These are phyloP conservation scores for Aureobasidium sp. DNA, from an alignment of 2,329 filamentous ascomycete species.

Conservation along the genomic window DNA sequence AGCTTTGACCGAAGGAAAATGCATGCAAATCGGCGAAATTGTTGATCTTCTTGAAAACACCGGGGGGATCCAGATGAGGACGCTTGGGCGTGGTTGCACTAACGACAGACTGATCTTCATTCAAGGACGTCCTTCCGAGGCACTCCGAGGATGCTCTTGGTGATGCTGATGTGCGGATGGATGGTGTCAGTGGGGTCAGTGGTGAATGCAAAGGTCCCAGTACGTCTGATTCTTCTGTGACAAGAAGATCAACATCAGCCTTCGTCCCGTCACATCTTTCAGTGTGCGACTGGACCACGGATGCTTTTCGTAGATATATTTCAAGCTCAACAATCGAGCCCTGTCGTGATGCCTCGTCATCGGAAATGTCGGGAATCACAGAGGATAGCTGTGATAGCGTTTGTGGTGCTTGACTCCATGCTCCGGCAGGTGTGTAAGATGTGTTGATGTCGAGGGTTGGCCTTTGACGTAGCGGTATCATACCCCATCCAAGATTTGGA, in stretches of 20 bases:
- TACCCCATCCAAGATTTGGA: background rate
- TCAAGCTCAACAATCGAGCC: background rate
- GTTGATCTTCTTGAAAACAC: background rate
- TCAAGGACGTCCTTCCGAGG: background rate
- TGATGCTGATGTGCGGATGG: background rate
- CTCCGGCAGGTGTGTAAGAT: no score
- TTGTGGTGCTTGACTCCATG: background rate
- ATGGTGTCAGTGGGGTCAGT: background rate
- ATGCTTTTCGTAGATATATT: background rate
- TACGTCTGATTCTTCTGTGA: background rate
- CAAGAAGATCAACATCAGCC: background rate
- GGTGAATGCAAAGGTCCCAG: slow-evolving; percentile 1
- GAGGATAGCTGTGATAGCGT: background rate
- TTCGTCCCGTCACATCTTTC: background rate
- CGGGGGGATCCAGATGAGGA: background rate
- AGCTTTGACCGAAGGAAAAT: background rate
- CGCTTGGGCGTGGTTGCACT: background rate
- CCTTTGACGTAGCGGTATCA: background rate
- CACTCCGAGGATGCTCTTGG: slow-evolving; percentile 1
- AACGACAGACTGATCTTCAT: background rate
- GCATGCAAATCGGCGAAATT: background rate
- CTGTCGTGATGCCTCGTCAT: background rate
- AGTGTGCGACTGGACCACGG: background rate
- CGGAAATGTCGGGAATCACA: slow-evolving; percentile 1
- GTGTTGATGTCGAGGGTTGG: background rate